Conservation (phyloP, 192 early-diverging fungal genomes). For the Umbelopsis vinacea region DNA sequence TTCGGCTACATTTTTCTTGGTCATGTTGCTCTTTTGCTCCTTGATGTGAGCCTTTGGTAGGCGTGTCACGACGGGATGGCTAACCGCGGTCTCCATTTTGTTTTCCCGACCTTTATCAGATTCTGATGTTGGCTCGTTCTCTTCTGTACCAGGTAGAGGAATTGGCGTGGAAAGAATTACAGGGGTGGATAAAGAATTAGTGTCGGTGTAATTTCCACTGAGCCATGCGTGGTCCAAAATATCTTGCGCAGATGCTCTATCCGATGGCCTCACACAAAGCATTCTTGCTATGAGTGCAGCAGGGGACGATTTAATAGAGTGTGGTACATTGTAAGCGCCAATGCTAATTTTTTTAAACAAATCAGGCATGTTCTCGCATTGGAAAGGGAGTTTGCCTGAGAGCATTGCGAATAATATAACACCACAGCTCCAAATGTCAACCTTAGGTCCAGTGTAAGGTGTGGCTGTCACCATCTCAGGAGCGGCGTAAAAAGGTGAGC, state of each 20-base stretch:
- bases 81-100: not conserved
- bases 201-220: slow-evolving; percentile 34
- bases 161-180: slow-evolving; percentile 15
- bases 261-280: slow-evolving; percentile 55
- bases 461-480: slow-evolving; percentile 69
- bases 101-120: not conserved
- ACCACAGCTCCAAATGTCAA: slow-evolving; percentile 64
- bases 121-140: slow-evolving; percentile 2
- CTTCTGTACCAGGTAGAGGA: not conserved
- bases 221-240: slow-evolving; percentile 62
- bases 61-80: not conserved
- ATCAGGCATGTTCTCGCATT: slow-evolving; percentile 57
- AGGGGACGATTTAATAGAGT: slow-evolving; percentile 28
- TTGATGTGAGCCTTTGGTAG: not conserved
- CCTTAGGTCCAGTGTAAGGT: slow-evolving; percentile 61
- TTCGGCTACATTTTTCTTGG: not conserved
- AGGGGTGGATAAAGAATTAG: slow-evolving; percentile 19
- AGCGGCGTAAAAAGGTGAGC: slow-evolving; percentile 66
- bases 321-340: slow-evolving; percentile 57
- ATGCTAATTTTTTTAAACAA: slow-evolving; percentile 65
- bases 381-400: slow-evolving; percentile 62
- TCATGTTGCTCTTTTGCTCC: not conserved
- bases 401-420: slow-evolving; percentile 65
- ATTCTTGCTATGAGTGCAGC: slow-evolving; percentile 54
- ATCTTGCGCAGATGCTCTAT: slow-evolving; percentile 59